Percentiles rank a stretch among this genome's conserved stretches.
These are phyloP conservation scores for Vigna reflexopilosa DNA, from an alignment of 306 rosid species.

Conservation along the genomic window DNA sequence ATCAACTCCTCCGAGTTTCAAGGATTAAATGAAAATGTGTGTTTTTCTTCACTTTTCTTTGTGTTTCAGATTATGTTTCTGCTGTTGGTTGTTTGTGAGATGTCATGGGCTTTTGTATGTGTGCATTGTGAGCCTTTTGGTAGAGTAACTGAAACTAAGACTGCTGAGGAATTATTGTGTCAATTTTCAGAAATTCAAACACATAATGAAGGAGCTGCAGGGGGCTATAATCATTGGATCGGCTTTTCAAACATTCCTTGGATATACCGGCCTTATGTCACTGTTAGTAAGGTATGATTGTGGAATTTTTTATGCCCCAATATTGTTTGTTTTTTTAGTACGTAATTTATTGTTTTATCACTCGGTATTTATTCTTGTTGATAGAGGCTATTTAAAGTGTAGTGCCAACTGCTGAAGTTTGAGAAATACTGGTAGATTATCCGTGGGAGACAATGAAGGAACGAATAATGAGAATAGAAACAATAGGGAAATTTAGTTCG, in stretches of 20 bases:
- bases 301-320: constrained; percentile 12
- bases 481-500: constrained; percentile 21
- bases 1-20: constrained; percentile 91
- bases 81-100: not conserved
- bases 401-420: constrained; percentile 17
- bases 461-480: constrained; percentile 17
- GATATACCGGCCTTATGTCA: constrained; percentile 93
- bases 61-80: constrained; percentile 30
- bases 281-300: constrained; percentile 73
- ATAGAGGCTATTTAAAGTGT: constrained; percentile 21
- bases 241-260: constrained; percentile 90
- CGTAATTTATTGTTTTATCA: constrained; percentile 20
- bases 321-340: constrained; percentile 12
- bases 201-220: constrained; percentile 97
- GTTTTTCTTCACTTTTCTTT: constrained; percentile 38
- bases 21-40: constrained; percentile 84
- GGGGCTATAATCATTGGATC: constrained; percentile 94
- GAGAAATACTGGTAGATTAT: constrained; percentile 22
- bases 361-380: constrained; percentile 4
- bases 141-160: constrained; percentile 17
- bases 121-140: not conserved
- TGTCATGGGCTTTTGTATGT: constrained; percentile 6
- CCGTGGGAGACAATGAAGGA: constrained; percentile 2
- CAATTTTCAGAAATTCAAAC: constrained; percentile 82
- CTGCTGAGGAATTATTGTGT: constrained; percentile 3